phyloP scores from a whole-genome alignment of 805 yeast species.

The Barnettozyma populi region DNA sequence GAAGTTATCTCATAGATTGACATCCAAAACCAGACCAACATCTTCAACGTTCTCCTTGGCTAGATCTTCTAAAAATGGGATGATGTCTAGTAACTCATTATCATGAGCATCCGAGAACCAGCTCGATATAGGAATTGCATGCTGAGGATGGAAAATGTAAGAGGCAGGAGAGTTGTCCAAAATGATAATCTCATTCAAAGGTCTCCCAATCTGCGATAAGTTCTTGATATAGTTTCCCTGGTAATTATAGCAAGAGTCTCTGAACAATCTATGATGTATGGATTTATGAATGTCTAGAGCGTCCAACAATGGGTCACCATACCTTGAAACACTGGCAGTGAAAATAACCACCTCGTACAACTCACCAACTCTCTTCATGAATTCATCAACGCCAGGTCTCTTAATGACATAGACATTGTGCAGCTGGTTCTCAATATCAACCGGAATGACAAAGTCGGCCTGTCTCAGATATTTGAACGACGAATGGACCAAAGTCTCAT shows the following conservation, averaged over 20 bases:
- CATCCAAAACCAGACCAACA: slow-evolving; percentile 81
- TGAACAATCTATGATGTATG: slow-evolving; percentile 85
- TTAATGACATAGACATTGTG: slow-evolving; percentile 96
- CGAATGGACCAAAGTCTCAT: slow-evolving; percentile 94
- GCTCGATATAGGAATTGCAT: slow-evolving; percentile 92
- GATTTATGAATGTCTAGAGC: slow-evolving; percentile 71
- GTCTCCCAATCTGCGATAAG: slow-evolving; percentile 90
- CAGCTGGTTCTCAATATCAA: slow-evolving; percentile 86
- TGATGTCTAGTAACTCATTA: slow-evolving; percentile 84
- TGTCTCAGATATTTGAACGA: slow-evolving; percentile 86
- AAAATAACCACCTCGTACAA: slow-evolving; percentile 93
- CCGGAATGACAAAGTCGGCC: slow-evolving; percentile 96
- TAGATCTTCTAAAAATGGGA: slow-evolving; percentile 86
- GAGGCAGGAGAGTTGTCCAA: slow-evolving; percentile 98
- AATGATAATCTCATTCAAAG: slow-evolving; percentile 76
- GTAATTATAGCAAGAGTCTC: slow-evolving; percentile 90
- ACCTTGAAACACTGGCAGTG: slow-evolving; percentile 92
- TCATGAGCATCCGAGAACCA: slow-evolving; percentile 99
- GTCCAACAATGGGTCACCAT: slow-evolving; percentile 93
- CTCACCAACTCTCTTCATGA: slow-evolving; percentile 75
- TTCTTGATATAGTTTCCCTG: slow-evolving; percentile 95
- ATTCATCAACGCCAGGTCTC: slow-evolving; percentile 97
- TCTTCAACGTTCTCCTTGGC: slow-evolving; percentile 71
- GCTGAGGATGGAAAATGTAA: slow-evolving; percentile 96
- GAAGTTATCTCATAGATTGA: slow-evolving; percentile 33